Conservation (phyloP, 768 basidiomycete genomes). For the Mrakia frigida region DNA sequence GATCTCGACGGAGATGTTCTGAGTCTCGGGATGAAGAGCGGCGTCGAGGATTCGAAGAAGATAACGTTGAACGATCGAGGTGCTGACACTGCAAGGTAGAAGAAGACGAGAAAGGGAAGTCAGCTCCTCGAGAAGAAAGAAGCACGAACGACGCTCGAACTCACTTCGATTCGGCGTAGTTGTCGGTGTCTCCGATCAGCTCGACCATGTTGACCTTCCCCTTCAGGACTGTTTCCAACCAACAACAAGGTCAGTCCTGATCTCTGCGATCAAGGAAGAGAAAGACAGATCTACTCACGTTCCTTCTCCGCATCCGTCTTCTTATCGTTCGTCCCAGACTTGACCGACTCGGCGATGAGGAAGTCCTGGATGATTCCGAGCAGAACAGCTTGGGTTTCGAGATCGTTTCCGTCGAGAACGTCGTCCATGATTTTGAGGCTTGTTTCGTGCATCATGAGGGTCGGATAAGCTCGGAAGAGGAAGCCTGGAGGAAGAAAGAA, state of each 20-base stretch:
- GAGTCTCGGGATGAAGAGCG: conserved; percentile 65
- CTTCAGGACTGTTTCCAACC: neutral
- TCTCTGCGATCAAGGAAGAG: neutral
- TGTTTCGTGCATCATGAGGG: conserved; percentile 73
- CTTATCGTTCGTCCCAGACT: conserved; percentile 42
- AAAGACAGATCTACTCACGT: neutral
- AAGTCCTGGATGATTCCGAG: conserved; percentile 90
- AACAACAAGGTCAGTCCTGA: neutral
- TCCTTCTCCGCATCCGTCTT: neutral
- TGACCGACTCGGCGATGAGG: conserved; percentile 59
- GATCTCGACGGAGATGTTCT: conserved; percentile 80
- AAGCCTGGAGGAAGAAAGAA: conserved; percentile 55
- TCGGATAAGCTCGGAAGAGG: conserved; percentile 85
- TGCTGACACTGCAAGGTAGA: conserved; percentile 64
- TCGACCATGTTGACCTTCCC: conserved; percentile 75
- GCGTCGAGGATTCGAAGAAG: conserved; percentile 73
- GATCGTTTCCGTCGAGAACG: conserved; percentile 69
- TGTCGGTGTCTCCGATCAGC: conserved; percentile 88
- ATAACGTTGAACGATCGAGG: conserved; percentile 90
- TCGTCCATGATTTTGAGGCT: conserved; percentile 83
- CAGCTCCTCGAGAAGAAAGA: neutral
- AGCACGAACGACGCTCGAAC: conserved; percentile 32
- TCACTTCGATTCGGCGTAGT: conserved; percentile 95
- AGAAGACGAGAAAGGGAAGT: neutral
- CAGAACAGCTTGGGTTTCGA: conserved; percentile 66